phyloP scores from a whole-genome alignment of 352 stramenopile genomes.

The Phytopythium vexans region DNA sequence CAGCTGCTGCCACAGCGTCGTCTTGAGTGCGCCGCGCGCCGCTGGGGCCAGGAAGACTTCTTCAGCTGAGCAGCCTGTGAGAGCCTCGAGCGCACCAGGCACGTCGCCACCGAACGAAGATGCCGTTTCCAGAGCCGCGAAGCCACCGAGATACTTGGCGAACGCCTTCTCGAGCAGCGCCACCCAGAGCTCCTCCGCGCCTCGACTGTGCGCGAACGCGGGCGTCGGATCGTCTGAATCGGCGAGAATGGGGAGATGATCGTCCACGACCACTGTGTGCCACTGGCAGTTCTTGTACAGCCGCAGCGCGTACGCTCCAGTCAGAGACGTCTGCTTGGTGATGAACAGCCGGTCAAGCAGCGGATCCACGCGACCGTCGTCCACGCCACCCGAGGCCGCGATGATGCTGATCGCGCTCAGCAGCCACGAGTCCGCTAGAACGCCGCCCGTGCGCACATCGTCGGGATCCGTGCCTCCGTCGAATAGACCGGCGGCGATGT shows the following conservation, averaged over 20 bases:
- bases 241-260: conserved; percentile 85
- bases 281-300: conserved; percentile 92
- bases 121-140: conserved; percentile 70
- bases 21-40: conserved; percentile 82
- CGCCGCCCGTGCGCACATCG: conserved; percentile 72
- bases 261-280: conserved; percentile 91
- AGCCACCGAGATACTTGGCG: conserved; percentile 91
- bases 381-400: conserved; percentile 82
- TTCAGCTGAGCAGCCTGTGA: conserved; percentile 87
- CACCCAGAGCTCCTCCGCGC: conserved; percentile 92
- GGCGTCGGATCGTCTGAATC: conserved; percentile 41
- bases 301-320: conserved; percentile 88
- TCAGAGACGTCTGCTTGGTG: conserved; percentile 88
- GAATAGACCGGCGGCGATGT: conserved; percentile 86
- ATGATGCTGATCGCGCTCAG: conserved; percentile 90
- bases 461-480: conserved; percentile 91
- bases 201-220: conserved; percentile 83
- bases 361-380: conserved; percentile 85
- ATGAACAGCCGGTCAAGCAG: conserved; percentile 90
- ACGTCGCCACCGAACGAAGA: conserved; percentile 63
- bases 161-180: conserved; percentile 92
- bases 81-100: conserved; percentile 86
- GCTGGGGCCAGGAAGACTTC: conserved; percentile 86
- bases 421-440: conserved; percentile 88
- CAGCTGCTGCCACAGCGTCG: conserved; percentile 89